A percentile compares a stretch with the other conserved stretches of the same genome.
These are phyloP conservation scores for Peronospora tabacina DNA, from an alignment of 352 stramenopile species.

Conservation along the genomic window DNA sequence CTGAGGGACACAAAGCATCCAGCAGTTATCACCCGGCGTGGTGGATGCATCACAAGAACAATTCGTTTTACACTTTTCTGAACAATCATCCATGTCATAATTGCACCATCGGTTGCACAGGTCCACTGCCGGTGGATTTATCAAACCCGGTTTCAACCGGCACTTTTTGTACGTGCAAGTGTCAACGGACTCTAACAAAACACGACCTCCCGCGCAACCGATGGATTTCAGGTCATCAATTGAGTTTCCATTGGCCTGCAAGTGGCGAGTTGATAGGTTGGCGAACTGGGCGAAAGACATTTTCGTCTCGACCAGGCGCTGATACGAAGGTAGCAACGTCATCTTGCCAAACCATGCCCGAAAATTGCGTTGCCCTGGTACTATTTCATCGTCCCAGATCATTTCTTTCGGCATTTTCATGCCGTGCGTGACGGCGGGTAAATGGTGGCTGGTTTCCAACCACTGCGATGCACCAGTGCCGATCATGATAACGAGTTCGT, in stretches of 20 bases:
- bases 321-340: constrained; percentile 42
- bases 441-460: constrained; percentile 33
- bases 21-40: constrained; percentile 33
- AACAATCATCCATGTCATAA: no score
- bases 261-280: constrained; percentile 8
- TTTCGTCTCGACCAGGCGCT: constrained; percentile 28
- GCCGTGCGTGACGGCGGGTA: constrained; percentile 49
- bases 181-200: no score
- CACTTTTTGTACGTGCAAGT: no score
- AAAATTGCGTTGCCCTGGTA: constrained; percentile 21
- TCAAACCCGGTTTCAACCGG: no score
- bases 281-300: constrained; percentile 34
- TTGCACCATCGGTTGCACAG: no score
- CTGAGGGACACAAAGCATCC: constrained; percentile 45
- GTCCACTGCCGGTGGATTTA: no score
- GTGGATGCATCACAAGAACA: constrained; percentile 33
- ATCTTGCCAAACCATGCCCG: constrained; percentile 60
- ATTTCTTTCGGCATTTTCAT: constrained; percentile 46
- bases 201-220: no score
- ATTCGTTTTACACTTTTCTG: constrained; percentile 30
- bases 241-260: no score
- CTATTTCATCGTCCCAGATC: constrained; percentile 4
- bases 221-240: no score
- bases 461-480: constrained; percentile 38
- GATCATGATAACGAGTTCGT: constrained; percentile 56